These are phyloP conservation scores for Pleoardoris graminearum DNA, from an alignment of 2,329 filamentous ascomycete genomes.

Conservation along the genomic window DNA sequence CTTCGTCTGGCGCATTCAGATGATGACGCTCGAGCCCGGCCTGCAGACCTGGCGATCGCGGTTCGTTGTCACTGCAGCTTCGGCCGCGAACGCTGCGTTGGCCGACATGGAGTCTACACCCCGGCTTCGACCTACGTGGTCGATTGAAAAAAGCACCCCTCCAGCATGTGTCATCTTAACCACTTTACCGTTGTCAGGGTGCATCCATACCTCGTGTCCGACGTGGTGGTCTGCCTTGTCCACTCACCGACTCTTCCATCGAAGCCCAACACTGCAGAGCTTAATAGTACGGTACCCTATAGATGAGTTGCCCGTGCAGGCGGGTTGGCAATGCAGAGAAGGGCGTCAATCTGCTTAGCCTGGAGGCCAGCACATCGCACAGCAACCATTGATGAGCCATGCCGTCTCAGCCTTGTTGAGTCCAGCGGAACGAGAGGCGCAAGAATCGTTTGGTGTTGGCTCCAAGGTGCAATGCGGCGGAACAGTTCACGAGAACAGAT, in stretches of 20 bases:
- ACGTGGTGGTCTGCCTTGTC: constrained; percentile 9
- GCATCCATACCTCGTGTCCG: constrained; percentile 10
- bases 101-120: constrained; percentile 12
- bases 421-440: constrained; percentile 11
- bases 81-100: constrained; percentile 25
- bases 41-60: constrained; percentile 18
- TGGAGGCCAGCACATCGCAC: constrained; percentile 45
- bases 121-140: constrained; percentile 20
- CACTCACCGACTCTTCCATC: constrained; percentile 24
- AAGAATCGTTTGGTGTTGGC: background rate
- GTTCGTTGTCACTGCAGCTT: constrained; percentile 29
- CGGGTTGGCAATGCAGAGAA: constrained; percentile 29
- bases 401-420: constrained; percentile 30
- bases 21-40: constrained; percentile 8
- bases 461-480: background rate
- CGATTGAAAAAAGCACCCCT: background rate
- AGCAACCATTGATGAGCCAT: constrained; percentile 32
- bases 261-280: constrained; percentile 20
- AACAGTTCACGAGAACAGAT: constrained; percentile 9
- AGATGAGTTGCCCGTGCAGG: constrained; percentile 35
- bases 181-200: constrained; percentile 19
- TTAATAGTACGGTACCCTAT: constrained; percentile 41
- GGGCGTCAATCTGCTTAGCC: constrained; percentile 28
- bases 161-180: constrained; percentile 3
- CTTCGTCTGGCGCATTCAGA: background rate